A percentile compares a stretch with the other conserved stretches of the same genome.
These are phyloP conservation scores for Datisca glomerata DNA, from an alignment of 306 rosid species.

Conservation along the genomic window DNA sequence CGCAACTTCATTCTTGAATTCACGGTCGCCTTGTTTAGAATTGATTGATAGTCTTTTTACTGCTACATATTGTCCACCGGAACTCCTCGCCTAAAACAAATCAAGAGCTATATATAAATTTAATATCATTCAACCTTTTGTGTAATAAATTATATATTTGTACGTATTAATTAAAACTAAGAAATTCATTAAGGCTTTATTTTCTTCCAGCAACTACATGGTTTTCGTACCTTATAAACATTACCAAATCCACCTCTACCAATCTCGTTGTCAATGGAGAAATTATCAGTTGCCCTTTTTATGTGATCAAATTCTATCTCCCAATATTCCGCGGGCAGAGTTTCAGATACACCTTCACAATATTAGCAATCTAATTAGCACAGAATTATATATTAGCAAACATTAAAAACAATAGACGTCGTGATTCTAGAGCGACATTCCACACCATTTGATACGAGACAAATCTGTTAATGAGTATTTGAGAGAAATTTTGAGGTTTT, in stretches of 20 bases:
- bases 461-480: neutral
- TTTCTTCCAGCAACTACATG: too few relatives aligned
- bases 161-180: too few relatives aligned
- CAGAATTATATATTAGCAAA: neutral
- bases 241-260: conserved; percentile 43
- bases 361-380: neutral
- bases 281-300: conserved; percentile 20
- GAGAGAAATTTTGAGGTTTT: too few relatives aligned
- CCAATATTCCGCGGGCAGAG: neutral
- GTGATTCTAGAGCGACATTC: too few relatives aligned
- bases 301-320: conserved; percentile 14
- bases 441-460: too few relatives aligned
- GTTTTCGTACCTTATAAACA: conserved; percentile 32
- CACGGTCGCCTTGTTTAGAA: conserved; percentile 7
- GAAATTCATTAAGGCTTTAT: neutral
- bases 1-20: conserved; percentile 15
- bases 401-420: too few relatives aligned
- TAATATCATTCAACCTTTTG: neutral
- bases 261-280: conserved; percentile 24
- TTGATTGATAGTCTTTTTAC: conserved; percentile 9
- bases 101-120: neutral
- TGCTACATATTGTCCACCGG: conserved; percentile 7
- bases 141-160: too few relatives aligned
- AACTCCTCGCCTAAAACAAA: conserved; percentile 8
- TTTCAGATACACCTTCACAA: neutral